Evolutionary conservation across 1,284 basidiomycete species (phyloP).

Genomic region (Ganoderma boninense): DNA sequence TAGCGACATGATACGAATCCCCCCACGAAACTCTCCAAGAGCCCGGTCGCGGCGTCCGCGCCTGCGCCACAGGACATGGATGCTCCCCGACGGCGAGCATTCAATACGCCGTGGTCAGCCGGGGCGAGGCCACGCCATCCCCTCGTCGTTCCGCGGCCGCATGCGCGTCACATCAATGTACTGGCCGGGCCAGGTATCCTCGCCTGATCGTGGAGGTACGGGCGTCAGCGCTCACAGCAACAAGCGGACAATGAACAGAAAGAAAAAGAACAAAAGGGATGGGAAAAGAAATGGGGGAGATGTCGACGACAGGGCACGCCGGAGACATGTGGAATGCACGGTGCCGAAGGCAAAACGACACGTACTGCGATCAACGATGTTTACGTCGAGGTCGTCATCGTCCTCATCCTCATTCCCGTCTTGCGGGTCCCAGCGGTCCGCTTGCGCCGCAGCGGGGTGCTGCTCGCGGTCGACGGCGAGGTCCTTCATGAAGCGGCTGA

Average conservation of each 20-base stretch:
- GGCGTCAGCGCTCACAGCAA: constrained; percentile 18
- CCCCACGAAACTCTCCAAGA: neutral
- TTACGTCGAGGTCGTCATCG: constrained; percentile 61
- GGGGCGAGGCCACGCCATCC: constrained; percentile 73
- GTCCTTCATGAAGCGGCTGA: constrained; percentile 88
- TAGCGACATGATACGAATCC: constrained; percentile 5
- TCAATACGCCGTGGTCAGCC: constrained; percentile 32
- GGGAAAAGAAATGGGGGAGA: neutral
- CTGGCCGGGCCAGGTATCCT: constrained; percentile 72
- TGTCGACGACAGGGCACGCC: neutral
- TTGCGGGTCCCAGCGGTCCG: constrained; percentile 67
- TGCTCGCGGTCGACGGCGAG: constrained; percentile 75
- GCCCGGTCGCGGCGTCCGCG: neutral
- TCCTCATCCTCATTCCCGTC: constrained; percentile 60
- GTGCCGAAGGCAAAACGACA: constrained; percentile 27
- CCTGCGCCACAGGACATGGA: neutral
- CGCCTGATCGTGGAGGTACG: constrained; percentile 49
- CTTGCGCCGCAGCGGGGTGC: constrained; percentile 60
- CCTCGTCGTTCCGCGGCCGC: constrained; percentile 58
- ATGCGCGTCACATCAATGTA: constrained; percentile 73
- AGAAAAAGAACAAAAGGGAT: neutral
- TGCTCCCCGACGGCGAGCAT: neutral
- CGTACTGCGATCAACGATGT: constrained; percentile 76
- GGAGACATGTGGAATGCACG: neutral
- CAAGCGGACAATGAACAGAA: neutral